These are phyloP conservation scores for Colletotrichum tofieldiae DNA, from an alignment of 2,329 filamentous ascomycete species.

Conservation along the genomic window DNA sequence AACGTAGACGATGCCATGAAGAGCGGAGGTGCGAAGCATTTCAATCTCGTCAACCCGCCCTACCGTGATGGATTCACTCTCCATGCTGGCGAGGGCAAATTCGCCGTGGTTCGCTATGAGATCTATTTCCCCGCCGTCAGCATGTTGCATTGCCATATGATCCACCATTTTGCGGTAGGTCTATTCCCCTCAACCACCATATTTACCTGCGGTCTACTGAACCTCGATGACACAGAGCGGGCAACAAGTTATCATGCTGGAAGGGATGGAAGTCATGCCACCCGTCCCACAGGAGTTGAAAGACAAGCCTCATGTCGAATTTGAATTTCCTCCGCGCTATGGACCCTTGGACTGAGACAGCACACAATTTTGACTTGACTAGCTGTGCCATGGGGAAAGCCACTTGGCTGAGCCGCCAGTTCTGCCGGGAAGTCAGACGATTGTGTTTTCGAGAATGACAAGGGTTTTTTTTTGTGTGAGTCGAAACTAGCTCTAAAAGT, in stretches of 20 bases:
- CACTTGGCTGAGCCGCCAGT: too few species aligned
- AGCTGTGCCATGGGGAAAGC: too few species aligned
- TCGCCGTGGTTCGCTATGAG: slow-evolving; percentile 28
- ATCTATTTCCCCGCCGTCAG: slow-evolving; percentile 21
- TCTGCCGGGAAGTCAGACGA: too few species aligned
- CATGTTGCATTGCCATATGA: slow-evolving; percentile 39
- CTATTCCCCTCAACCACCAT: background rate
- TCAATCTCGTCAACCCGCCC: slow-evolving; percentile 13
- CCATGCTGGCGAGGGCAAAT: slow-evolving; percentile 19
- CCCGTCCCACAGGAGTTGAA: slow-evolving; percentile 22
- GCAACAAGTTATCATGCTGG: slow-evolving; percentile 25
- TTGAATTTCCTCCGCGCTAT: slow-evolving; percentile 23
- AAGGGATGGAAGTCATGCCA: slow-evolving; percentile 35
- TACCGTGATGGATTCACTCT: slow-evolving; percentile 29
- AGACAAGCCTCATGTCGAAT: slow-evolving; percentile 29
- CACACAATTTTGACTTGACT: too few species aligned
- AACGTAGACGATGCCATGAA: background rate
- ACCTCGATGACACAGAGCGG: background rate
- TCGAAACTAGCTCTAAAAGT: too few species aligned
- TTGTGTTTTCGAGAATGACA: too few species aligned
- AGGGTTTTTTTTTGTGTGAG: too few species aligned
- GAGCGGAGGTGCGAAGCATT: background rate
- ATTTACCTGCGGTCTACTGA: background rate
- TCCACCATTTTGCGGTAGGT: slow-evolving; percentile 30
- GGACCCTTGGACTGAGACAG: slow-evolving; percentile 22